Percentiles rank a stretch among this genome's conserved stretches.
Evolutionary conservation across 2,329 filamentous ascomycete genomes (phyloP).

Genomic region (Hymenoscyphus albidus): DNA sequence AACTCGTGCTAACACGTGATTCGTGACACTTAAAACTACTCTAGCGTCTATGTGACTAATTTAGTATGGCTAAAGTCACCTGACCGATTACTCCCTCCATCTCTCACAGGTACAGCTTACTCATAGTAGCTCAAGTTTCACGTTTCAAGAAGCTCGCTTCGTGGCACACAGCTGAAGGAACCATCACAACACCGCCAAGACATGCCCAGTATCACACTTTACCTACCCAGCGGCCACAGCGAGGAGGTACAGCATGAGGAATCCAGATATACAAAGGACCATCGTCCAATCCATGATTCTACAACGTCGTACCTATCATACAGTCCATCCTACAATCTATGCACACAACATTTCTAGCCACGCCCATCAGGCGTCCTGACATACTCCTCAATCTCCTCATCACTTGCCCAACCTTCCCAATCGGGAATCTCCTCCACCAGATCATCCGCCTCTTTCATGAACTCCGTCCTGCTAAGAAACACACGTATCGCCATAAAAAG

Average conservation of each 20-base stretch:
- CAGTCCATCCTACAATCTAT: background rate
- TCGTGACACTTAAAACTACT: no score
- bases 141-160: background rate
- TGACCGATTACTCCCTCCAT: no score
- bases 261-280: background rate
- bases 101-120: background rate
- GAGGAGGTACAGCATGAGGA: background rate
- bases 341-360: background rate
- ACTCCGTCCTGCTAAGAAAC: slow-evolving; percentile 18
- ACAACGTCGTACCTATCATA: background rate
- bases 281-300: background rate
- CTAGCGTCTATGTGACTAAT: no score
- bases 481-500: slow-evolving; percentile 26
- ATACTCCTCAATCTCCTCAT: slow-evolving; percentile 23
- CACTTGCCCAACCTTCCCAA: slow-evolving; percentile 33
- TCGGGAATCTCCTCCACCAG: slow-evolving; percentile 24
- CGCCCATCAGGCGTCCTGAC: slow-evolving; percentile 1
- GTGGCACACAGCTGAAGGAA: background rate
- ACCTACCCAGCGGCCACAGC: background rate
- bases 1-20: no score
- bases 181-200: background rate
- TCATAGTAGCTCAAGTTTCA: background rate
- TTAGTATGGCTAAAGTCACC: no score
- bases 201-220: background rate
- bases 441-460: slow-evolving; percentile 18